Base-by-base conservation (phyloP, 345 rosid species). In the Brassica juncea region DNA sequence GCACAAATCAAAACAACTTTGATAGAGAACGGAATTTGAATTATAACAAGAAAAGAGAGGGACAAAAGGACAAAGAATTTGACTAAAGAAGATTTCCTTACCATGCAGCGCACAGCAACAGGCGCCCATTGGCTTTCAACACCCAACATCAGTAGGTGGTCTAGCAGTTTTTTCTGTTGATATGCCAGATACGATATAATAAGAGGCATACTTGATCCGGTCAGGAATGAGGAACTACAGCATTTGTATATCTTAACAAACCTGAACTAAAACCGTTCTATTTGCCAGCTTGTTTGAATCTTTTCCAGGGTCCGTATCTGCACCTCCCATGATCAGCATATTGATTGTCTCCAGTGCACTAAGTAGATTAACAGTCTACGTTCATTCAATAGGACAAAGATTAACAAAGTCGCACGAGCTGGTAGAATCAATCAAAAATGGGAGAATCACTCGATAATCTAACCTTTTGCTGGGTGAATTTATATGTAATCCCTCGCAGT, bases 81-180 rank as follows among this genome's bases (percentile, higher is more conserved):
- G 63, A 71, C 49, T 5, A 34, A 15, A 58, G 59, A 71, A 68
- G 71, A 75, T 72, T 21, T 34, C 52, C 90, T 83, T 88, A 96
- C 99, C 74, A 81, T 86, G 82, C 97, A 92, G 35, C 98, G 99
- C 55, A 92, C 85, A 79, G 94, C 82, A 80, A 93, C 82, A 72
- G 98, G 97, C 47, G 97, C 92, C 99, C 98, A 96, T 77, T 90
- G 94, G 86, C 93, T 93, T 85, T 93, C 99, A 63, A 93, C 87
- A 70, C 97, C 97, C 87, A 96, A 82, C 88, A 92, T 83, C 21
- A 96, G 89, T 47, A 96, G 91, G 84, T 86, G 79, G 74, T 93
- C 99, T 80, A 96, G 82, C 67, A 92, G 79, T 65, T 90, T 92
- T 68, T 86, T 96, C 98, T 96, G 77, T 86, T 77, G 49, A 35